Conservation (phyloP, 306 rosid genomes). For the Delonix regia region DNA sequence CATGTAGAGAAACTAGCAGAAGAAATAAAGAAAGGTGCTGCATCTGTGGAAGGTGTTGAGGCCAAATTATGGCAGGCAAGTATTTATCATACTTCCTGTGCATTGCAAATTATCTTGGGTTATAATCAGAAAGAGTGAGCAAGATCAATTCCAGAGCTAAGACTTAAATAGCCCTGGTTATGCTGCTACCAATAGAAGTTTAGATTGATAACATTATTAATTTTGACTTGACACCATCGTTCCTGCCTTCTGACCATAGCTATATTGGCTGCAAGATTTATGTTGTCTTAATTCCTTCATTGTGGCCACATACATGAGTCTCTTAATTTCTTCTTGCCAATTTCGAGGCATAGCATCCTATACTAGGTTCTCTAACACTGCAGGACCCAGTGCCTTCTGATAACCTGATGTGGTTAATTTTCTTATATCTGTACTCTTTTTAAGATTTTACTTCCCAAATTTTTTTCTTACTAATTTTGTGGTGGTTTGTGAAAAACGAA, state of each 20-base stretch:
- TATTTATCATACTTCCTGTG: not conserved
- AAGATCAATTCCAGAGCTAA: not conserved
- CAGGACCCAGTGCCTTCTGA: not conserved
- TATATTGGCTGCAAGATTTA: not conserved
- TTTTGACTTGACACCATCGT: not conserved
- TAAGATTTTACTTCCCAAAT: not conserved
- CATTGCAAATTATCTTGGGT: not conserved
- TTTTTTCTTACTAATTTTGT: not conserved
- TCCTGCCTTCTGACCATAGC: not conserved
- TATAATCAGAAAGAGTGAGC: not conserved
- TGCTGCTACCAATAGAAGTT: not conserved
- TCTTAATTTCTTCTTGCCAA: not conserved
- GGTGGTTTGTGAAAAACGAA: not conserved
- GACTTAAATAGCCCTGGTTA: not conserved
- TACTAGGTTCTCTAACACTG: not conserved
- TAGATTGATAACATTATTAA: not conserved
- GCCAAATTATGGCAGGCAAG: conserved; percentile 69
- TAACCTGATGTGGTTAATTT: not conserved
- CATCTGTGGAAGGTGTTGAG: conserved; percentile 77
- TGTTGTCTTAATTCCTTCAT: not conserved
- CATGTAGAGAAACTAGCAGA: conserved; percentile 71
- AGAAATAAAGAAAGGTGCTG: conserved; percentile 64
- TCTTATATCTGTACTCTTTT: not conserved
- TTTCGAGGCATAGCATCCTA: not conserved
- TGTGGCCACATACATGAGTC: not conserved